Percentiles rank a stretch among this genome's conserved stretches.
Evolutionary conservation across 2,329 filamentous ascomycete genomes (phyloP).

Genomic region (Fusarium sp.): DNA sequence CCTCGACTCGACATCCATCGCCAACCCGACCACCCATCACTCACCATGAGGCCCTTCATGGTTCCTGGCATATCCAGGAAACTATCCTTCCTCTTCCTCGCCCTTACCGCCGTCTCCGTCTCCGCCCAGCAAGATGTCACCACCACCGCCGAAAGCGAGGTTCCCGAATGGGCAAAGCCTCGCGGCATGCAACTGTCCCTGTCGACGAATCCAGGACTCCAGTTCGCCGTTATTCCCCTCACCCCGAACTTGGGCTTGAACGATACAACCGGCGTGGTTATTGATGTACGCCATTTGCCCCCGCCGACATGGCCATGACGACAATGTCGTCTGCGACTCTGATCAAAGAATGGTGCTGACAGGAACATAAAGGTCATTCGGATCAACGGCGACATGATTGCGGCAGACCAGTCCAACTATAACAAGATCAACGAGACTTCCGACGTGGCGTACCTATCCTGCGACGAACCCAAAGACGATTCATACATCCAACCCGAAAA

Average conservation of each 20-base stretch:
- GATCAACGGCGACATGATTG: slow-evolving; percentile 59
- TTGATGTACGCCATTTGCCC: slow-evolving; percentile 50
- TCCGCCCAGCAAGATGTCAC: slow-evolving; percentile 49
- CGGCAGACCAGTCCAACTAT: slow-evolving; percentile 59
- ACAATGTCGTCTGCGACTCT: background rate
- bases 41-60: slow-evolving; percentile 26
- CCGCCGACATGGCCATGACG: background rate
- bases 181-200: slow-evolving; percentile 58
- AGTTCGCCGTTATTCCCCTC: slow-evolving; percentile 60
- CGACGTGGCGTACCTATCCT: slow-evolving; percentile 67
- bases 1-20: background rate
- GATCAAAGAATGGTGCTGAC: slow-evolving; percentile 12
- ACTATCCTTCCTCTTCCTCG: slow-evolving; percentile 33
- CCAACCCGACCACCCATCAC: background rate
- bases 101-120: slow-evolving; percentile 45
- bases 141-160: slow-evolving; percentile 50
- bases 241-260: slow-evolving; percentile 58
- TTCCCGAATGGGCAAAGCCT: slow-evolving; percentile 54
- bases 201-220: slow-evolving; percentile 44
- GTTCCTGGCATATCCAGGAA: slow-evolving; percentile 18
- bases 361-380: slow-evolving; percentile 52
- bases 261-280: slow-evolving; percentile 46
- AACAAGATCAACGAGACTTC: slow-evolving; percentile 48
- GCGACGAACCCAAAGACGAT: slow-evolving; percentile 59
- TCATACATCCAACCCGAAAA: slow-evolving; percentile 57